Evolutionary conservation across 768 basidiomycete genomes (phyloP), one percentile per base, ranked within the genome.

Genomic region (Amanita muscaria): DNA sequence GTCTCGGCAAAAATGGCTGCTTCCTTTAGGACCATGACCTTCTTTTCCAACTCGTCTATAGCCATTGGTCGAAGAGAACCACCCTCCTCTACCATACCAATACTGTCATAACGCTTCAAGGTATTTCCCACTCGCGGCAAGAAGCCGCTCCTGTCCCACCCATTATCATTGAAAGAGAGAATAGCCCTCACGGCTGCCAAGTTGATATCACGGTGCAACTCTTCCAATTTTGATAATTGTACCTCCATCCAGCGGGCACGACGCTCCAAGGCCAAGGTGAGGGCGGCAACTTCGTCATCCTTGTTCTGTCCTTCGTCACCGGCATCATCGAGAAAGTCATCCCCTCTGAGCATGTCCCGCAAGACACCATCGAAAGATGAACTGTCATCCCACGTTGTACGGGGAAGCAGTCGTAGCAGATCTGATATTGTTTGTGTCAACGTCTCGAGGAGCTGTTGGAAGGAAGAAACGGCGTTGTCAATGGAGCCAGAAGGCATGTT

Each of bases 221-320:
- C 88, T 60, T 92, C 88, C 27, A 92, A 68, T 58, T 91, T 90
- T 0, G 85, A 86, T 14, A 92, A 63, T 59, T 90, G 88, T 16
- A 88, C 84, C 62, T 91, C 88, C 85, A 92, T 90, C 87, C 88
- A 92, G 33, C 86, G 73, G 12, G 88, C 89, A n/a, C 89, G 83
- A 49, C 85, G 80, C 58, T 89, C 88, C 35, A 92, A 73, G 6
- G 87, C 88, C 39, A 83, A 66, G 2, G 88, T 91, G 48, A 91
- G 65, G 14, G 83, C 83, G 2, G 83, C 85, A 5, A 91, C 88
- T 56, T 92, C 88, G 55, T 89, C 87, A 50, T 88, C 86, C 53
- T 78, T 81, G 18, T 71, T 76, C 15, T 72, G 65, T 21, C 69
- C 66, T 44, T 81, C 82, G 33, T 83, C 81, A 4, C 74, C 75